phyloP scores from a whole-genome alignment of 768 basidiomycete genomes.

The Amanita subjunquillea region DNA sequence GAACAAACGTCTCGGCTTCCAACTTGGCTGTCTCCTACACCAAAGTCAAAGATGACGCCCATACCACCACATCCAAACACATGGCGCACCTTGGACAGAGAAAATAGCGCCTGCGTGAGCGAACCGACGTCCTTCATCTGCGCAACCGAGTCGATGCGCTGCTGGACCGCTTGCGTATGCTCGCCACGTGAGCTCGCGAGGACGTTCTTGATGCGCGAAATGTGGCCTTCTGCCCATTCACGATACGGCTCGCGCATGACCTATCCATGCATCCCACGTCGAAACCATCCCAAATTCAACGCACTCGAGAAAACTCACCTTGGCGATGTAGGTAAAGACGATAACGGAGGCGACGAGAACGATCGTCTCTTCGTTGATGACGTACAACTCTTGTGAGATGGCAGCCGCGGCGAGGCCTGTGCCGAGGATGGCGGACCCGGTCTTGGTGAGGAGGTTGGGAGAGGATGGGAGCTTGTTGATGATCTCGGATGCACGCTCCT shows the following conservation, averaged over 20 bases:
- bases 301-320: constrained; percentile 85
- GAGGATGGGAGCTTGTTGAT: constrained; percentile 82
- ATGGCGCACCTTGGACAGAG: constrained; percentile 71
- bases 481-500: constrained; percentile 82
- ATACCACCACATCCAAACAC: too few species aligned
- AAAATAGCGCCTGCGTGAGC: constrained; percentile 84
- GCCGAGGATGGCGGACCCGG: constrained; percentile 84
- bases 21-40: constrained; percentile 81
- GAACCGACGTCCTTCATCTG: constrained; percentile 95
- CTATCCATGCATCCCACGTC: constrained; percentile 22
- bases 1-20: constrained; percentile 84
- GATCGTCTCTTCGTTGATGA: constrained; percentile 94
- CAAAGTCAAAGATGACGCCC: neutral
- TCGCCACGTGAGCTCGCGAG: constrained; percentile 75
- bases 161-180: constrained; percentile 89
- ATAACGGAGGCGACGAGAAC: constrained; percentile 78
- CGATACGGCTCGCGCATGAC: constrained; percentile 78
- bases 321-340: constrained; percentile 87
- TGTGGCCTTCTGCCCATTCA: constrained; percentile 86
- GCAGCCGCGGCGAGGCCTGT: constrained; percentile 83
- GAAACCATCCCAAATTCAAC: too few species aligned
- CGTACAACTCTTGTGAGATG: constrained; percentile 95
- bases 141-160: constrained; percentile 83
- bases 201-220: constrained; percentile 72
- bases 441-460: constrained; percentile 88